Conservation (phyloP, 148 eudicot genomes). For the Oxyria digyna region DNA sequence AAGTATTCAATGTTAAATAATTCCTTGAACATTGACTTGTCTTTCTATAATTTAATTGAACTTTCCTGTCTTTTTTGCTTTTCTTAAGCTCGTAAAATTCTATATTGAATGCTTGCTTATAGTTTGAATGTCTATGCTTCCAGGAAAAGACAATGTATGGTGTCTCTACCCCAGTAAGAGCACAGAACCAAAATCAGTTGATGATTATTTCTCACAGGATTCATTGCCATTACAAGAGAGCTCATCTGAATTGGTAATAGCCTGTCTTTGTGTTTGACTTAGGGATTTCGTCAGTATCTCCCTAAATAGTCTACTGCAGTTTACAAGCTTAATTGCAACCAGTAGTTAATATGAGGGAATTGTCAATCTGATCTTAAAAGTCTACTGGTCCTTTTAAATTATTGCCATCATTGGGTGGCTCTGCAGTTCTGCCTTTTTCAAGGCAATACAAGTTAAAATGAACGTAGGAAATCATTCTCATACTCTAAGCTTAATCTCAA, state of each 20-base stretch:
- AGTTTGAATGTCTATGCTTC: conserved; percentile 8
- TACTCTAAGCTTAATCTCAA: background rate
- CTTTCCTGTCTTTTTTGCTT: background rate
- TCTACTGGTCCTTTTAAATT: background rate
- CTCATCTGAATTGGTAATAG: conserved; percentile 14
- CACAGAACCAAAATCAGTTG: conserved; percentile 52
- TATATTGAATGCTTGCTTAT: background rate
- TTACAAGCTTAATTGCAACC: background rate
- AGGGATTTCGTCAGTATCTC: background rate
- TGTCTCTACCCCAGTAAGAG: conserved; percentile 82
- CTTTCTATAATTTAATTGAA: background rate
- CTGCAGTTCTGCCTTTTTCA: background rate
- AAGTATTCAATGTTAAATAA: background rate
- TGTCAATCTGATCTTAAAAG: background rate
- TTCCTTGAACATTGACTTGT: background rate
- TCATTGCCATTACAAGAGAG: conserved; percentile 13
- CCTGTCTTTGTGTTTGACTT: background rate
- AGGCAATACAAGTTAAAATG: background rate
- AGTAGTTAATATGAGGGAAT: background rate
- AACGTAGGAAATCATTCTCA: background rate
- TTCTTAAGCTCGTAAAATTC: background rate
- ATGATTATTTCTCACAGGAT: conserved; percentile 35
- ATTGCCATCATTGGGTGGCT: background rate
- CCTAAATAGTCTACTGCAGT: background rate
- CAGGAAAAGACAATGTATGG: conserved; percentile 74